Evolutionary conservation across 768 basidiomycete genomes (phyloP).

Genomic region (Polyporus arcularius): DNA sequence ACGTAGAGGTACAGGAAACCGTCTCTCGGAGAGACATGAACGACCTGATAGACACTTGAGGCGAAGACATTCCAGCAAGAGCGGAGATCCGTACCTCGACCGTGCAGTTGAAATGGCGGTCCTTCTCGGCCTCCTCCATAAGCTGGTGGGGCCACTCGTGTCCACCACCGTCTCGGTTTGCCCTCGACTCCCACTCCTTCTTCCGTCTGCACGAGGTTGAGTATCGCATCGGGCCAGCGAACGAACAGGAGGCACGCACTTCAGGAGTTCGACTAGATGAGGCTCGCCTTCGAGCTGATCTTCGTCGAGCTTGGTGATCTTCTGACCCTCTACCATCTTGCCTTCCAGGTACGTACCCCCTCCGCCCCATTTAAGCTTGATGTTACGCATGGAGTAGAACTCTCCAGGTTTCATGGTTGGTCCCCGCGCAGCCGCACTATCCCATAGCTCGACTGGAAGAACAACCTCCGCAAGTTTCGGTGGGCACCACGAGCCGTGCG

Average conservation of each 20-base stretch:
- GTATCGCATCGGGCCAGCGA: not conserved
- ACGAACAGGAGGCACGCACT: constrained; percentile 38
- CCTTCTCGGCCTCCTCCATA: constrained; percentile 48
- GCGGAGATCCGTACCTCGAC: constrained; percentile 49
- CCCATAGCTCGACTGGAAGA: constrained; percentile 64
- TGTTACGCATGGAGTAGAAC: constrained; percentile 56
- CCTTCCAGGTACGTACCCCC: constrained; percentile 48
- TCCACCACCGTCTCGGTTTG: constrained; percentile 26
- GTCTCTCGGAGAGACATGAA: constrained; percentile 40
- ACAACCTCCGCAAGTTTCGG: constrained; percentile 43
- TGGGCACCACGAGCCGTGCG: constrained; percentile 50
- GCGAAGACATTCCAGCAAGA: not conserved
- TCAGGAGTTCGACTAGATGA: constrained; percentile 50
- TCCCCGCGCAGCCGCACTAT: constrained; percentile 44
- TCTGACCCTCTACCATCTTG: constrained; percentile 53
- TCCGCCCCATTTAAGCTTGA: constrained; percentile 42
- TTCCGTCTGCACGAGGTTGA: constrained; percentile 47
- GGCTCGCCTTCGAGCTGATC: constrained; percentile 36
- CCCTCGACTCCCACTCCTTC: constrained; percentile 39
- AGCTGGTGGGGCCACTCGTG: constrained; percentile 44
- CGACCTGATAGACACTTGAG: constrained; percentile 39
- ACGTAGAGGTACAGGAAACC: constrained; percentile 49
- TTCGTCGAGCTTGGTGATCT: constrained; percentile 46
- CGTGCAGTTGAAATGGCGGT: constrained; percentile 52
- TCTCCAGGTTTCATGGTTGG: constrained; percentile 47